Evolutionary conservation across 306 rosid species (phyloP), one percentile per base, ranked within the genome.

Genomic region (Medicago ruthenica): DNA sequence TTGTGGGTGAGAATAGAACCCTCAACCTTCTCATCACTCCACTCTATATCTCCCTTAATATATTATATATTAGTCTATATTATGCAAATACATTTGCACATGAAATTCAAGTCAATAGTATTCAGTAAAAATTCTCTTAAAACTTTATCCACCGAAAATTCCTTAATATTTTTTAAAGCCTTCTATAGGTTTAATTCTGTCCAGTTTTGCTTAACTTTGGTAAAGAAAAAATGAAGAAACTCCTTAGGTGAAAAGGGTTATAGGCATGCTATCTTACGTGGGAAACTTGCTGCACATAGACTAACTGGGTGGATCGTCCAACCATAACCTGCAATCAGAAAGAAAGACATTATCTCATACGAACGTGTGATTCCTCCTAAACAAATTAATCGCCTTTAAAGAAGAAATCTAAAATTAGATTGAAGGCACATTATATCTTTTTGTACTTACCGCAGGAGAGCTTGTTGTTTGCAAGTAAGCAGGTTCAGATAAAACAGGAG

Each of bases 281-380:
- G 74, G 98, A 79, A 82, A 87, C 84, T 58, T 96, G 96, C 73
- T 91, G 97, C 81, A 85, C 85, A 80, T 93, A 91, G 71, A 93
- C 85, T 78, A 91, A 82, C 83, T 84, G 98, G 82, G 92, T 85
- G 6, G 90, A 78, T 62, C 92, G 91, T 81, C 98, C 96, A 76
- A 84, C 88, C 96, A 87, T 85, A 76, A 86, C 96, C 98, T 93
- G 88, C 81, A 85, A 61, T 78, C 55, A 57, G 83, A 76, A 59
- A 76, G 39, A 50, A 71, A 76, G 64, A 41, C 41, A 44, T 53
- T 71, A 70, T 63, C 41, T 64, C 63, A 54, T 63, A 51, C 3
- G 58, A 3, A 53, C 17, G 54, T 53, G 39, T 42, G 59, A 50
- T 67, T 71, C 69, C 71, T 76, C 48, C 34, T 62, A 65, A 76